Evolutionary conservation across 2,329 filamentous ascomycete species (phyloP), one percentile per base, ranked within the genome.

Genomic region (Aaosphaeria pasadenensis): DNA sequence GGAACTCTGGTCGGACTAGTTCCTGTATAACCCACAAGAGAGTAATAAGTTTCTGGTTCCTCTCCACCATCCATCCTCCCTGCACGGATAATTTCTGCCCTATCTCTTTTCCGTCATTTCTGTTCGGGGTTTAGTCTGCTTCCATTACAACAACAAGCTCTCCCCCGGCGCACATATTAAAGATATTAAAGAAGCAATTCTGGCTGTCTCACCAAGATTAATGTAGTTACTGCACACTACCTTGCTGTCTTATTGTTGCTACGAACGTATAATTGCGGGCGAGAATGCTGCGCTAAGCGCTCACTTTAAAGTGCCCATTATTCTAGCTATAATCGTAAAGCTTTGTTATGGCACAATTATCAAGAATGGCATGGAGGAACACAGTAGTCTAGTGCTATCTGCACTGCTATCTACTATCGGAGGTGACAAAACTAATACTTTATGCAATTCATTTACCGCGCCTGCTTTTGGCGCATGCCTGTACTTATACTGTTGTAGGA

Each of bases 1-100:
- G 51, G 53, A 4, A 46, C 47, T 11, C n/a, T 46, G 30, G 48
- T 50, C 1, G 48, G 51, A 4, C 29, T 44, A 2, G 24, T 40
- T 40, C 39, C 39, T 7, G 39, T 36, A 36, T 24, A 24, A 24
- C 17, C 17, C 17, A 24, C 17, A 24, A 24, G 17, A 24, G 17
- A 24, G 17, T 24, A 24, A 24, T 24, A 24, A 24, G 17, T 24
- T 24, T 24, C 17, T 24, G 17, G 17, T 24, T 24, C 17, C 17
- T 24, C 17, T 24, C 17, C 17, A 24, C 17, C 17, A 24, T 24
- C 17, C 17, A 24, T 24, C 17, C 17, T 24, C 17, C 17, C 17
- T 24, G 17, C 17, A 24, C 17, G 17, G 17, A 24, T 24, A 24
- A 24, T 24, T 24, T 24, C 17, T 24, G 17, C 17, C 17, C 17